A percentile compares a stretch with the other conserved stretches of the same genome.
phyloP scores from a whole-genome alignment of 352 stramenopile genomes.

The Detonula confervacea region DNA sequence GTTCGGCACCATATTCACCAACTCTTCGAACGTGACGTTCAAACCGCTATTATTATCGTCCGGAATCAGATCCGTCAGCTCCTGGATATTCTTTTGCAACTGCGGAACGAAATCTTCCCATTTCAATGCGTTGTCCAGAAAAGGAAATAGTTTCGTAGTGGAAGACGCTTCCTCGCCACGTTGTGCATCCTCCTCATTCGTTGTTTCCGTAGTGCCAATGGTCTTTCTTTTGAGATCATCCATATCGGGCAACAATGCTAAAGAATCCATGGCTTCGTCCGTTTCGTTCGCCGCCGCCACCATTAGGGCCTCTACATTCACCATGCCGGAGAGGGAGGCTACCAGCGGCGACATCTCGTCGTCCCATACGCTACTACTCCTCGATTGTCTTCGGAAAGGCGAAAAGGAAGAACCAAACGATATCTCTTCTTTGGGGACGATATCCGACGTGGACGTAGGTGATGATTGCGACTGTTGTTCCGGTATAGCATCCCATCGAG shows the following conservation, averaged over 20 bases:
- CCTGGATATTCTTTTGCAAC: constrained; percentile 44
- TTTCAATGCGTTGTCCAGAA: constrained; percentile 46
- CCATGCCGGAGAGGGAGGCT: constrained; percentile 50
- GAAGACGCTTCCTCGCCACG: too few species aligned
- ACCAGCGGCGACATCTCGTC: constrained; percentile 45
- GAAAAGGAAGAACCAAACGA: constrained; percentile 31
- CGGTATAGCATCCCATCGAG: constrained; percentile 23
- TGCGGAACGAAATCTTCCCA: constrained; percentile 49
- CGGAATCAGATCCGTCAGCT: constrained; percentile 29
- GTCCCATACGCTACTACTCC: constrained; percentile 41
- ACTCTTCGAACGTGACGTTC: constrained; percentile 48
- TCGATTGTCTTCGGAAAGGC: background rate
- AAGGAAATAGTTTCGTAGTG: constrained; percentile 39
- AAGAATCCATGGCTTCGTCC: constrained; percentile 27
- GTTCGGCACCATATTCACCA: constrained; percentile 42
- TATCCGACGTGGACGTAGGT: background rate
- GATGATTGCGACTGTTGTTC: background rate
- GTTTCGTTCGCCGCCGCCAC: constrained; percentile 47
- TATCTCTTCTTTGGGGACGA: background rate
- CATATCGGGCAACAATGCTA: constrained; percentile 32
- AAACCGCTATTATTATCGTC: constrained; percentile 22
- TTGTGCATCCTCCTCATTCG: constrained; percentile 1
- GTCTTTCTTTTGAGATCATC: constrained; percentile 20
- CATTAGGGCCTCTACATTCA: constrained; percentile 61
- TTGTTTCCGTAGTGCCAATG: constrained; percentile 5